Base-by-base conservation (phyloP, 352 stramenopile species). In the Plasmopara muralis region DNA sequence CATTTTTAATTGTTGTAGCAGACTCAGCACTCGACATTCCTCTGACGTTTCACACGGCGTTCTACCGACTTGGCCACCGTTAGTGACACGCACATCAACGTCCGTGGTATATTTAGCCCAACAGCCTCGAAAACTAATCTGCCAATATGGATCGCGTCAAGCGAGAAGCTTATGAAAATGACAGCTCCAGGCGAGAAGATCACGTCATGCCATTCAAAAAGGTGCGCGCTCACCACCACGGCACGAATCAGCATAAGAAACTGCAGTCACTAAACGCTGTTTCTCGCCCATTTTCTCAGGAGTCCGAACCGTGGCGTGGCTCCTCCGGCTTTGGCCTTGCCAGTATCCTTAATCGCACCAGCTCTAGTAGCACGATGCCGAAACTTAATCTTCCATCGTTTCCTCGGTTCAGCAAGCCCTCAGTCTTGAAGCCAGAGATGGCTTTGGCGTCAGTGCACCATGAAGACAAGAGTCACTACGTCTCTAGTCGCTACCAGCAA, bases 351-450 rank as follows among this genome's bases (percentile, higher is more conserved):
- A 90, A 93, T 51, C 76, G 76, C 10, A 72, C 34, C 60, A 56
- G n/a, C 41, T 35, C 52, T 33, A 50, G 35, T n/a, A 53, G 33
- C 50, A 44, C 39, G 34, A 70, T 83, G 45, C 74, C 77, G 9
- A 80, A 66, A 53, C 85, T 92, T 60, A 92, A 65, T 39, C 66
- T 93, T 30, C 83, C 83, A 37, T 82, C 83, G 42, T 67, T 93
- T 16, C 80, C 89, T 62, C 70, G 76, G 53, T 90, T 86, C 41
- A 67, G 70, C 25, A 88, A 87, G 62, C 64, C 74, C 38, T 53
- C 85, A 28, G 61, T 83, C 34, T 74, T 60, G 43, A 84, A 87
- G 64, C 49, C 70, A 0, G 77, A 89, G 38, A 42, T 68, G 25
- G 51, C 54, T 13, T 49, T 66, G 53, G 60, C 54, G 43, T 38